Evolutionary conservation across 1,139 yeast genomes (phyloP).

Genomic region (Pichia sp.): DNA sequence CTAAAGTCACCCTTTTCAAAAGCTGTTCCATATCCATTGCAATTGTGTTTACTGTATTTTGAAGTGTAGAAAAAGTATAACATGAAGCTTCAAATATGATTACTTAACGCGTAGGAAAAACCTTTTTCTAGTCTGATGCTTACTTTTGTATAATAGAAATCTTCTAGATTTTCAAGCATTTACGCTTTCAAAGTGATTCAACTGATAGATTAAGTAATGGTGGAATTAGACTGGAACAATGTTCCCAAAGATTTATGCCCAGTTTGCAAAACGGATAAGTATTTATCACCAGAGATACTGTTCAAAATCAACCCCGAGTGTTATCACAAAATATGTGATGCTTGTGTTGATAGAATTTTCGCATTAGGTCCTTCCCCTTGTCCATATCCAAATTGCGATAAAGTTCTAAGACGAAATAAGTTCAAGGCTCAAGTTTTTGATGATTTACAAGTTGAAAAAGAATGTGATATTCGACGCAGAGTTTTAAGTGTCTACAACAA

Average conservation of each 20-base stretch:
- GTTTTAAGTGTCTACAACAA: slow-evolving; percentile 75
- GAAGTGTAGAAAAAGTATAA: too few species aligned
- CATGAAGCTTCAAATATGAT: neutral
- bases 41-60: too few species aligned
- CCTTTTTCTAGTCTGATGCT: too few species aligned
- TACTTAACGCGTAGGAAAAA: neutral
- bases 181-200: neutral
- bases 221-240: slow-evolving; percentile 28
- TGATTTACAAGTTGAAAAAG: slow-evolving; percentile 82
- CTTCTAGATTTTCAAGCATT: too few species aligned
- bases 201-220: slow-evolving; percentile 16
- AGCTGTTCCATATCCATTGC: neutral
- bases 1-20: slow-evolving; percentile 12
- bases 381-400: slow-evolving; percentile 89
- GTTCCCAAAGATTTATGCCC: slow-evolving; percentile 82
- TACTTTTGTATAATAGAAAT: too few species aligned
- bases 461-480: slow-evolving; percentile 80
- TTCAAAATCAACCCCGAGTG: slow-evolving; percentile 95
- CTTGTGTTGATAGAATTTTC: slow-evolving; percentile 91
- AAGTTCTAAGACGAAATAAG: slow-evolving; percentile 76
- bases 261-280: slow-evolving; percentile 91
- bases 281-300: slow-evolving; percentile 87
- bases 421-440: slow-evolving; percentile 91
- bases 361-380: slow-evolving; percentile 95
- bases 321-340: slow-evolving; percentile 94